Conservation (phyloP, 345 rosid genomes). For the Eutrema heterophyllum region DNA sequence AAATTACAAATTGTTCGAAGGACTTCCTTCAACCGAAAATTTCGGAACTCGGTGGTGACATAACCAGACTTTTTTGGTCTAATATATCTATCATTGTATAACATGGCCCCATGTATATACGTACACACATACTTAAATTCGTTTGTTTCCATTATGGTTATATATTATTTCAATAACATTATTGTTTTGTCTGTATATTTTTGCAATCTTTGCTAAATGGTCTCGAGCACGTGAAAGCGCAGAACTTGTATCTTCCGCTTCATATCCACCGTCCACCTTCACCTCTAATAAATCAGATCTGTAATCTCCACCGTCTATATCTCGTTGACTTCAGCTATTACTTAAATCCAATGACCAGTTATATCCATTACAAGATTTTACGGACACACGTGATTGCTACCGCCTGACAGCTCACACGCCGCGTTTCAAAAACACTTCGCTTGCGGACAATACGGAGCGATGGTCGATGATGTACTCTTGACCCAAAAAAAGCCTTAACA, state of each 20-base stretch:
- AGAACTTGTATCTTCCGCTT: not conserved
- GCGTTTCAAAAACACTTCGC: constrained; percentile 29
- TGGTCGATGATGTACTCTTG: constrained; percentile 22
- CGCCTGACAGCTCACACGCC: constrained; percentile 30
- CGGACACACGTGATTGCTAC: constrained; percentile 11
- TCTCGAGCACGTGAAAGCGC: constrained; percentile 26
- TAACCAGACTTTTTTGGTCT: not conserved
- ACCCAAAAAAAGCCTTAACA: constrained; percentile 2
- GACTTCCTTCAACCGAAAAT: constrained; percentile 15
- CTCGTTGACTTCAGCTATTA: not conserved
- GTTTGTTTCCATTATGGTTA: not conserved
- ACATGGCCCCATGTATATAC: not conserved
- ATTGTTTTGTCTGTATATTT: not conserved
- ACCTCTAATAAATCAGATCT: not conserved
- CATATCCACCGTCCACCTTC: constrained; percentile 14
- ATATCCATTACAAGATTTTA: not conserved
- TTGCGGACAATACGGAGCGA: constrained; percentile 37
- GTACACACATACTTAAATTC: not conserved
- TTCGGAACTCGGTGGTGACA: constrained; percentile 7
- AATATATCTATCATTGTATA: not conserved
- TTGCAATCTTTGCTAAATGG: not conserved
- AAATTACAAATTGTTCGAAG: not conserved
- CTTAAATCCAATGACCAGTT: constrained; percentile 3
- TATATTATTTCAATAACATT: not conserved
- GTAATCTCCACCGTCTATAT: constrained; percentile 9